Evolutionary conservation across 176 grass and related monocot genomes (phyloP).

Genomic region (Triticum timopheevii): DNA sequence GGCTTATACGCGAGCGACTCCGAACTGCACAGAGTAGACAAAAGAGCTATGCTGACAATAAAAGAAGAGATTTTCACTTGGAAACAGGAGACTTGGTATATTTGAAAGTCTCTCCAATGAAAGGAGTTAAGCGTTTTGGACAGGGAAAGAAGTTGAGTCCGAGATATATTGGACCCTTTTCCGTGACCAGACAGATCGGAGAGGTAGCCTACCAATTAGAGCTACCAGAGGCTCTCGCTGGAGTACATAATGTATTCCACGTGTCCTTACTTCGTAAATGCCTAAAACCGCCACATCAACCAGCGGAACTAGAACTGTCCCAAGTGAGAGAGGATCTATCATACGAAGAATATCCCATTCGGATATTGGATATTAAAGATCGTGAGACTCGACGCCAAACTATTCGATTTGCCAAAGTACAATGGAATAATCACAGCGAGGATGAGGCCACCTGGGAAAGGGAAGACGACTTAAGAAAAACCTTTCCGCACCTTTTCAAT

Average conservation of each 20-base stretch:
- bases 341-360: not conserved
- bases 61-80: not conserved
- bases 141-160: not conserved
- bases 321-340: not conserved
- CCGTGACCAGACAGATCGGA: not conserved
- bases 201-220: not conserved
- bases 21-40: not conserved
- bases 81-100: not conserved
- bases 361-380: not conserved
- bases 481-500: not conserved
- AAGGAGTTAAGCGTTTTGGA: not conserved
- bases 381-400: not conserved
- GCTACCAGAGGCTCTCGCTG: not conserved
- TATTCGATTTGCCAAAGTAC: not conserved
- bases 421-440: not conserved
- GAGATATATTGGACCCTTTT: not conserved
- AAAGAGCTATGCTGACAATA: not conserved
- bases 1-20: not conserved
- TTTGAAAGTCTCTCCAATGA: not conserved
- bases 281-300: not conserved
- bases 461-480: not conserved
- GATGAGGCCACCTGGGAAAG: not conserved
- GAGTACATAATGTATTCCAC: not conserved
- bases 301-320: not conserved
- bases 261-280: not conserved